These are phyloP conservation scores for Parsonsia alboflavescens DNA, from an alignment of 257 asterid species.

Conservation along the genomic window DNA sequence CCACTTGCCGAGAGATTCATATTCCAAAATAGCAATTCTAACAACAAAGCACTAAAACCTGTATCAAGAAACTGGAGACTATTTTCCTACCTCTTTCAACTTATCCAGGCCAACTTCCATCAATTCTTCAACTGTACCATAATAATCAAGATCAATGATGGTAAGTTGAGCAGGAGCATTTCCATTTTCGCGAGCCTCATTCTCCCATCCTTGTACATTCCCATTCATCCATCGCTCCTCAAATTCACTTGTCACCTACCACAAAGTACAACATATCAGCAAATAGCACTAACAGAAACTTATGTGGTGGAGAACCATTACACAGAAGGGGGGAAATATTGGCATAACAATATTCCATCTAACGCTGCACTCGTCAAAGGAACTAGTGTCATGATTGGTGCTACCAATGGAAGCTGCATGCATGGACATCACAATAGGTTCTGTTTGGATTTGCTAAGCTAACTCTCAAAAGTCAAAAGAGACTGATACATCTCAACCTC, in stretches of 20 bases:
- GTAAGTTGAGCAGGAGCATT: slow-evolving; percentile 43
- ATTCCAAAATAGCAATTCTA: neutral
- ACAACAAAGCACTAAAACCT: neutral
- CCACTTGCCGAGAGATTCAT: neutral
- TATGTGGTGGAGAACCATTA: neutral
- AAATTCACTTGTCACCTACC: slow-evolving; percentile 66
- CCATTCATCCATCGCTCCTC: slow-evolving; percentile 84
- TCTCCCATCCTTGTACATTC: slow-evolving; percentile 70
- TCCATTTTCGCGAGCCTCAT: slow-evolving; percentile 59
- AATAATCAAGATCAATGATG: slow-evolving; percentile 77
- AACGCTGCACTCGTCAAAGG: neutral
- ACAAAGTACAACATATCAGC: slow-evolving; percentile 17
- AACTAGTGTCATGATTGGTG: neutral
- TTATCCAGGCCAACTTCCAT: slow-evolving; percentile 80
- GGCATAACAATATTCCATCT: neutral
- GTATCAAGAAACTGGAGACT: neutral
- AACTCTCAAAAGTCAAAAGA: neutral
- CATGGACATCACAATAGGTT: neutral
- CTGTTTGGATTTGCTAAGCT: neutral
- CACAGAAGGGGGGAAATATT: neutral
- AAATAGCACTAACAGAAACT: neutral
- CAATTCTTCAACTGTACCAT: slow-evolving; percentile 68
- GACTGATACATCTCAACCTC: neutral
- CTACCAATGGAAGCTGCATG: neutral
- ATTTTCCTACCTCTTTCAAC: slow-evolving; percentile 69